Base-by-base conservation (phyloP, 768 basidiomycete species). In the Dendrothele bispora region DNA sequence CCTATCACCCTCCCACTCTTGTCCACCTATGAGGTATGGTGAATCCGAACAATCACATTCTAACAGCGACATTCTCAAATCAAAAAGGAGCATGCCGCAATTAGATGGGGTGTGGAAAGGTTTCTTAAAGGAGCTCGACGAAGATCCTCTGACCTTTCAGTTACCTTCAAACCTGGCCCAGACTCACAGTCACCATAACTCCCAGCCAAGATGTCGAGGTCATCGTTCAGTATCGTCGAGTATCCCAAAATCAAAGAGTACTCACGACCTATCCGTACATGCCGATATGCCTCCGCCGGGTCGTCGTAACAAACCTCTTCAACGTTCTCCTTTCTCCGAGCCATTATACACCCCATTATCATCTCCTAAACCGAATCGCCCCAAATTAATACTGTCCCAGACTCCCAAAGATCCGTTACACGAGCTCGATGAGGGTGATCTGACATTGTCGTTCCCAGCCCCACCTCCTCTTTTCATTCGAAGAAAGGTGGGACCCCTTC, bases 61-160 rank as follows among this genome's bases (percentile, higher is more conserved):
- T 40, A 46, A 43, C 20, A 43, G 43, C 35, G 36, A n/a, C 17
- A n/a, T 36, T 14, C 43, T 43, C 53, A 51, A 15, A 52, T 57
- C 45, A 50, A 61, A 41, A 42, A 55, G 45, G 20, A 46, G 46
- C 44, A 32, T 52, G 25, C 35, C 51, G 18, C 59, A 64, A 45
- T 49, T 65, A 34, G 65, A 67, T 46, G 51, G 60, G 40, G 57
- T 61, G 15, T 67, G 65, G 63, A 51, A 62, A 38, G 56, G 55
- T 5, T 65, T 66, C 30, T 48, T 66, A 17, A 42, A 54, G n/a
- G 63, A 63, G 26, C 52, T 54, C 6, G 50, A 63, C 18, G 59
- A 55, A 37, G 51, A 52, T 29, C 25, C 28, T 25, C 28, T 42
- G 49, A 49, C n/a, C n/a, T n/a, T n/a, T 51, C 42, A 36, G 46